Base-by-base conservation (phyloP, 208 protist genomes). In the Leishmania tarentolae region DNA sequence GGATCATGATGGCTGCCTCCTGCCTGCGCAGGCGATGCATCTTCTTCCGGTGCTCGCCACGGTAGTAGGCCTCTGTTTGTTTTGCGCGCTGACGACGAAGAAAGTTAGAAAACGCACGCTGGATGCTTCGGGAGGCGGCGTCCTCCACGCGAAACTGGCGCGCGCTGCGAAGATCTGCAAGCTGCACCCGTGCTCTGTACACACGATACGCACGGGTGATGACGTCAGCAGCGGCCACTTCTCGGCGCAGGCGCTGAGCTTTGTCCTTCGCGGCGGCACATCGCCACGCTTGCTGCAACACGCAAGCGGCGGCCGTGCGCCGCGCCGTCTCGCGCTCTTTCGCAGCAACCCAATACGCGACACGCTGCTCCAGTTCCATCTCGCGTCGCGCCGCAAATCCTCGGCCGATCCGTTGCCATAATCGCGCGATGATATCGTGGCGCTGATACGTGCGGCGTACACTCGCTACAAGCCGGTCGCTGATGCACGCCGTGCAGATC, bases 231-330 rank as follows among this genome's bases (percentile, higher is more conserved):
- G 95, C 93, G 9, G 75, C 82, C 28, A 73, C 50, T 75, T 93
- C 82, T 52, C 91, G 86, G 57, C 91, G 88, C 82, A 87, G 76
- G 57, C 87, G 85, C 82, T 88, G 89, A 31, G 93, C 90, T 24
- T 66, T 86, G n/a, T 87, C 82, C 83, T 93, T 93, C 40, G 92
- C 93, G 19, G 87, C 74, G 3, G 91, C 91, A 73, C 86, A 89
- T 9, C 93, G 90, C 92, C 91, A 96, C 52, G 93, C 93, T 1
- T 91, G 90, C 86, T 98, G 95, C 70, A 98, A 53, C 53, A 95
- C 86, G 47, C 77, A 87, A 52, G 89, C 93, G 0, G 92, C 91
- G 8, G 84, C 89, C 11, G 70, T 89, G 17, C 84, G 82, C 68
- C 78, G 47, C 35, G 79, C 76, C 15, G 57, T 71, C 72, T 90